Conservation (phyloP, 805 yeast species). For the Scheffersomyces amazonensis region DNA sequence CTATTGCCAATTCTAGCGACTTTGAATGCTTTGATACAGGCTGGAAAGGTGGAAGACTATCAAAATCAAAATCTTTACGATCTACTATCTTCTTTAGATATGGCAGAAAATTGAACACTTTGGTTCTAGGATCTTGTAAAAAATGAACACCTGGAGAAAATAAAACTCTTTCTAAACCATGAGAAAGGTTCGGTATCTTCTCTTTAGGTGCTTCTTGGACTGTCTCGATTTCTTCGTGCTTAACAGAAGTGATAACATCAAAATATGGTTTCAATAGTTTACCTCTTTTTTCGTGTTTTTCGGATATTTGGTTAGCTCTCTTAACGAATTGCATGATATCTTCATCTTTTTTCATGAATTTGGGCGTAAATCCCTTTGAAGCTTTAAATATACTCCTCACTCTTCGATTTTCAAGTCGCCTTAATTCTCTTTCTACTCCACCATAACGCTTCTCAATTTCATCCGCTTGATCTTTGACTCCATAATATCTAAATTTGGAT, state of each 20-base stretch:
- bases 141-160: constrained; percentile 82
- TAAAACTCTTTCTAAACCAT: constrained; percentile 66
- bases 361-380: too few relatives aligned
- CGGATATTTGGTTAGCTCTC: background rate
- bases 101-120: constrained; percentile 67
- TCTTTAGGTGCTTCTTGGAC: constrained; percentile 14
- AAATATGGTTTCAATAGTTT: too few relatives aligned
- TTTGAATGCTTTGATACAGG: constrained; percentile 64
- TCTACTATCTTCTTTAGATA: constrained; percentile 57
- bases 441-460: too few relatives aligned
- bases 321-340: too few relatives aligned
- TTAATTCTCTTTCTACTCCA: too few relatives aligned
- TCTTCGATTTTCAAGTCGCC: too few relatives aligned
- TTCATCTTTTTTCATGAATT: too few relatives aligned
- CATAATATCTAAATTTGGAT: too few relatives aligned
- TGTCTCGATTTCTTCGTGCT: constrained; percentile 8
- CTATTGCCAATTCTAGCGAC: constrained; percentile 47
- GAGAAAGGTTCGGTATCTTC: constrained; percentile 57
- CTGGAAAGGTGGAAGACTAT: constrained; percentile 52
- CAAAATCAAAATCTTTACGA: constrained; percentile 64
- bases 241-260: constrained; percentile 3
- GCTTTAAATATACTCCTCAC: too few relatives aligned
- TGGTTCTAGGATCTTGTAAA: constrained; percentile 73
- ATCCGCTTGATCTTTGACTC: too few relatives aligned
- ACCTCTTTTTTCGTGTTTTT: too few relatives aligned